Evolutionary conservation across 2,329 filamentous ascomycete species (phyloP).

Genomic region (Penicillium sp.): DNA sequence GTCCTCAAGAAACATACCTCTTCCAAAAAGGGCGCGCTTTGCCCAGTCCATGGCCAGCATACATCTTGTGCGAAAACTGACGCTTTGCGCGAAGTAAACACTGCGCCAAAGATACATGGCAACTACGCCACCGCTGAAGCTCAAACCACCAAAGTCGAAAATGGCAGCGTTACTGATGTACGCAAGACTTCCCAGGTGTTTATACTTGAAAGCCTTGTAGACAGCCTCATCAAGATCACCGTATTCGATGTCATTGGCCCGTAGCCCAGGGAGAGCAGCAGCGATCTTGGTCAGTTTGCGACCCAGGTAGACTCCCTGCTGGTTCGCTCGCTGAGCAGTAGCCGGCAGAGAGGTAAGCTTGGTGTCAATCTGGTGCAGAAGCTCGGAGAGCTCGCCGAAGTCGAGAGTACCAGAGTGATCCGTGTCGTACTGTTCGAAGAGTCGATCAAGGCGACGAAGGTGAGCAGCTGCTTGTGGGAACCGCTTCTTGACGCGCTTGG

Average conservation of each 20-base stretch:
- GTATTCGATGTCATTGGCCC: conserved; percentile 73
- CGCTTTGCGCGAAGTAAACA: conserved; percentile 95
- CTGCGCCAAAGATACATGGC: conserved; percentile 95
- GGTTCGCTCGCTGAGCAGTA: conserved; percentile 91
- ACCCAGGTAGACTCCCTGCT: conserved; percentile 88
- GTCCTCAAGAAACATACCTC: conserved; percentile 59
- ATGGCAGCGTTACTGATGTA: conserved; percentile 96
- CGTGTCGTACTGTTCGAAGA: conserved; percentile 88
- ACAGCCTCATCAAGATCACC: conserved; percentile 87
- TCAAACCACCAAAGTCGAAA: conserved; percentile 81
- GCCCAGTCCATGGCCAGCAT: conserved; percentile 97
- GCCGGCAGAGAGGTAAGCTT: conserved; percentile 93
- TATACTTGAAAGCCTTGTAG: conserved; percentile 93
- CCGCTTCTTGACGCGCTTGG: conserved; percentile 72
- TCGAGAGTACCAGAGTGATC: conserved; percentile 90
- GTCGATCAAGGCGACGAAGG: conserved; percentile 78
- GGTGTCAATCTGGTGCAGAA: conserved; percentile 85
- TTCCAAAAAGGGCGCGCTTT: conserved; percentile 90
- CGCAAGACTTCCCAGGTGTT: conserved; percentile 81
- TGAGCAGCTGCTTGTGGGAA: conserved; percentile 89
- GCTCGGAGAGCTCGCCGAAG: conserved; percentile 82
- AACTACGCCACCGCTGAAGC: conserved; percentile 73
- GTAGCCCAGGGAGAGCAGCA: conserved; percentile 66
- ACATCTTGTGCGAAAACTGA: conserved; percentile 81
- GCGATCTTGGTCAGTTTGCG: conserved; percentile 92